Percentiles rank a stretch among this genome's conserved stretches.
Evolutionary conservation across 129 eudicot species (phyloP).

Genomic region (Saposhnikovia divaricata): DNA sequence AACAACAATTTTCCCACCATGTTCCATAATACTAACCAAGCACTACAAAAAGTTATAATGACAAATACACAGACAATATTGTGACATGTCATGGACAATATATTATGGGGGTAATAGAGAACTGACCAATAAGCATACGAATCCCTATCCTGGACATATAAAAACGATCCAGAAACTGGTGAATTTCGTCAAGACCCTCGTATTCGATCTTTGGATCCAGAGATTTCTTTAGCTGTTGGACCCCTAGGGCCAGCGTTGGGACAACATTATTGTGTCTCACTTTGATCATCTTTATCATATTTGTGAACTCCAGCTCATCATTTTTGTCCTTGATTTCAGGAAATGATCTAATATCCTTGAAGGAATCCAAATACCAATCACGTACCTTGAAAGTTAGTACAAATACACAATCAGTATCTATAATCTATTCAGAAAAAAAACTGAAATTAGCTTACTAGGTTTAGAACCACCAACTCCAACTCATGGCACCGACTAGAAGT

Average conservation of each 20-base stretch:
- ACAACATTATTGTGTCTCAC: constrained; percentile 97
- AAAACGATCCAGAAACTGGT: constrained; percentile 93
- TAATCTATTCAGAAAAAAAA: not conserved
- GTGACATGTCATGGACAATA: not conserved
- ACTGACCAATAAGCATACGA: constrained; percentile 92
- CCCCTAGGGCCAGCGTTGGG: constrained; percentile 94
- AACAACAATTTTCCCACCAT: constrained; percentile 15
- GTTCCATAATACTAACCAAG: constrained; percentile 1
- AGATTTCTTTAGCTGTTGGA: constrained; percentile 79
- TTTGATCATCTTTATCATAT: constrained; percentile 82
- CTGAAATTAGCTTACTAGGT: not conserved
- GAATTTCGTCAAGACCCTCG: constrained; percentile 64
- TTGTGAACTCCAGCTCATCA: constrained; percentile 71
- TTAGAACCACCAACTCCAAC: not conserved
- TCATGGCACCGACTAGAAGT: not conserved
- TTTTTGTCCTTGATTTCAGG: constrained; percentile 69
- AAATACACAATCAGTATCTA: not conserved
- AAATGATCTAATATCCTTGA: constrained; percentile 80
- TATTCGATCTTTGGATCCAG: constrained; percentile 56
- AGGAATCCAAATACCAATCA: constrained; percentile 97
- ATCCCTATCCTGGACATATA: constrained; percentile 97
- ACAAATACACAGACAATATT: not conserved
- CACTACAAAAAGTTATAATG: not conserved
- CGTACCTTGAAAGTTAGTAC: constrained; percentile 48
- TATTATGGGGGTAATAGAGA: not conserved